Percentiles rank a stretch among this genome's conserved stretches.
Conservation (phyloP, 345 rosid genomes). For the Syzygium grande region DNA sequence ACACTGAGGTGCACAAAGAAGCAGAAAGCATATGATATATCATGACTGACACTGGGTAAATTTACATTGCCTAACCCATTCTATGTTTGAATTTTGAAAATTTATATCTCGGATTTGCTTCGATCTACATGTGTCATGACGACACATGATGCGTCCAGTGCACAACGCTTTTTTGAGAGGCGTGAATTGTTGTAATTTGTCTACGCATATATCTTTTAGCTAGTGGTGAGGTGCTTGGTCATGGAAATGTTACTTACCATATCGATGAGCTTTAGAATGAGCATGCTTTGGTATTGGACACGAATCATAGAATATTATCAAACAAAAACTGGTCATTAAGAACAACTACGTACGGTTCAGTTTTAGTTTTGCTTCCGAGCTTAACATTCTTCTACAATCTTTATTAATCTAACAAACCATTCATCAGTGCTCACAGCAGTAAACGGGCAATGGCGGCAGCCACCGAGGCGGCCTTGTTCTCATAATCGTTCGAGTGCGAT, state of each 20-base stretch:
- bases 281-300: too few species aligned
- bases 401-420: not conserved
- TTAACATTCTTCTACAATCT: not conserved
- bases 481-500: constrained; percentile 5
- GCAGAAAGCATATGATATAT: too few species aligned
- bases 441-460: constrained; percentile 18
- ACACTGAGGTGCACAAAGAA: too few species aligned
- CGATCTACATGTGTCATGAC: too few species aligned
- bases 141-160: too few species aligned
- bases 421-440: constrained; percentile 9
- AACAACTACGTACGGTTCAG: not conserved
- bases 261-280: not conserved
- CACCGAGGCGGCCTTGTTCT: constrained; percentile 5
- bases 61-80: too few species aligned
- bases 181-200: not conserved
- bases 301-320: not conserved
- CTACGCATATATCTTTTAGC: not conserved
- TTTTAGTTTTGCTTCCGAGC: not conserved
- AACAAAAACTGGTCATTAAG: constrained; percentile 4
- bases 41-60: too few species aligned
- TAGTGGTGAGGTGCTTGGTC: not conserved
- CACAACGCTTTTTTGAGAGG: not conserved
- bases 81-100: too few species aligned
- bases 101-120: not conserved
- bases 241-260: not conserved